phyloP scores from a whole-genome alignment of 345 rosid genomes.

The Hibiscus trionum region DNA sequence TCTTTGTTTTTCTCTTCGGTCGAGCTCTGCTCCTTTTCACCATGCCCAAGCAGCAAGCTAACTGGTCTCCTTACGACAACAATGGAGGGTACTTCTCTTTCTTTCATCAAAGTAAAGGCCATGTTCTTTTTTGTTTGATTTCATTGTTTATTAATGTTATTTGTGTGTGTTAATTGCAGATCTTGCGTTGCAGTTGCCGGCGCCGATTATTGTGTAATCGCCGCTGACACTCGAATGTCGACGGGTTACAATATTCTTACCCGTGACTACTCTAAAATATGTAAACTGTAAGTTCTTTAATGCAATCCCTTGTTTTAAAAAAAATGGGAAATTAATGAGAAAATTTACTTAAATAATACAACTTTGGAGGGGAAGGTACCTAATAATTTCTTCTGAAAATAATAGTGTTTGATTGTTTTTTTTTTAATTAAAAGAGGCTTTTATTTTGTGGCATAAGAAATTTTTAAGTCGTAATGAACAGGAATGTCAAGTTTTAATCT shows the following conservation, averaged over 20 bases:
- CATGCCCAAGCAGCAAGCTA: constrained; percentile 76
- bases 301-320: neutral
- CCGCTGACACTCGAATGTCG: constrained; percentile 92
- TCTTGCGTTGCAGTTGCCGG: constrained; percentile 91
- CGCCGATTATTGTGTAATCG: constrained; percentile 83
- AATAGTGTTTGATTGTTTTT: too few relatives aligned
- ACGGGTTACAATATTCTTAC: constrained; percentile 81
- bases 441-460: too few relatives aligned
- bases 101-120: neutral
- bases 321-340: neutral
- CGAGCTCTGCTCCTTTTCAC: constrained; percentile 6
- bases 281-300: constrained; percentile 44
- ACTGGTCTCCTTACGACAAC: constrained; percentile 91
- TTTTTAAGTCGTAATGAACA: too few relatives aligned
- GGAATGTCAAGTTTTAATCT: too few relatives aligned
- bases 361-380: neutral
- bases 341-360: neutral
- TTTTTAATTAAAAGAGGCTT: too few relatives aligned
- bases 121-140: neutral
- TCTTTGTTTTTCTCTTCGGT: neutral
- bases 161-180: constrained; percentile 25
- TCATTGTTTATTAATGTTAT: neutral
- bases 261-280: constrained; percentile 86
- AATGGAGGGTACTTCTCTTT: constrained; percentile 76
- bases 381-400: neutral